These are phyloP conservation scores for Dendrobium huoshanense DNA, from an alignment of 106 monocot species.

Conservation along the genomic window DNA sequence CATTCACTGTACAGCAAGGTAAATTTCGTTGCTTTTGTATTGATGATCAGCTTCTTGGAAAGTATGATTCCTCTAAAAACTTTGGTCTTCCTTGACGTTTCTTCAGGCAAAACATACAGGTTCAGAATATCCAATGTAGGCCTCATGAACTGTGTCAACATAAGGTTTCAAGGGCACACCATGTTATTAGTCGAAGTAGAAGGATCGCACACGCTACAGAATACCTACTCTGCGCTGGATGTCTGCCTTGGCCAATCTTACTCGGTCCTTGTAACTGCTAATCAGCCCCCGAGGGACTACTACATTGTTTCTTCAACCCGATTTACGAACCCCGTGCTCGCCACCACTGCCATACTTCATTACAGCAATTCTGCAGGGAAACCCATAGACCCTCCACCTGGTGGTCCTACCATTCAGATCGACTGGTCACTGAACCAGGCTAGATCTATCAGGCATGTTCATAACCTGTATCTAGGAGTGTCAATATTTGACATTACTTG, in stretches of 20 bases:
- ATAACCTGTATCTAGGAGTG: not conserved
- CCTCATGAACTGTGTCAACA: conserved; percentile 21
- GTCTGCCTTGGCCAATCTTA: conserved; percentile 22
- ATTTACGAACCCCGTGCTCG: conserved; percentile 18
- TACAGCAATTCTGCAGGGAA: conserved; percentile 22
- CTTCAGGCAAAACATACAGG: conserved; percentile 31
- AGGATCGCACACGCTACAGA: conserved; percentile 33
- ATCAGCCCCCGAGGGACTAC: conserved; percentile 26
- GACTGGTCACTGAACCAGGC: conserved; percentile 35
- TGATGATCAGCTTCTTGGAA: not conserved
- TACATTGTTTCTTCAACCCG: conserved; percentile 26
- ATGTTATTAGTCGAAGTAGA: conserved; percentile 35
- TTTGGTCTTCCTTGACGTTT: not conserved
- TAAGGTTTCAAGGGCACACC: conserved; percentile 29
- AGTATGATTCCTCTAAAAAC: too few relatives aligned
- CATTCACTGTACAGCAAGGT: conserved; percentile 56
- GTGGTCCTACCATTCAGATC: conserved; percentile 25
- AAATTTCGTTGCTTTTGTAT: not conserved
- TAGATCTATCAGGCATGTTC: conserved; percentile 26
- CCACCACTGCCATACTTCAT: conserved; percentile 26
- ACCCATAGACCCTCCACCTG: conserved; percentile 11
- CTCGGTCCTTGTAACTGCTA: conserved; percentile 30
- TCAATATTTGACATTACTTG: too few relatives aligned
- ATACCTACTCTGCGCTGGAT: conserved; percentile 22
- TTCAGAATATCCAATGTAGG: conserved; percentile 36